Percentiles rank a stretch among this genome's conserved stretches.
These are phyloP conservation scores for Poa pratensis DNA, from an alignment of 176 grass and related monocot species.

Conservation along the genomic window DNA sequence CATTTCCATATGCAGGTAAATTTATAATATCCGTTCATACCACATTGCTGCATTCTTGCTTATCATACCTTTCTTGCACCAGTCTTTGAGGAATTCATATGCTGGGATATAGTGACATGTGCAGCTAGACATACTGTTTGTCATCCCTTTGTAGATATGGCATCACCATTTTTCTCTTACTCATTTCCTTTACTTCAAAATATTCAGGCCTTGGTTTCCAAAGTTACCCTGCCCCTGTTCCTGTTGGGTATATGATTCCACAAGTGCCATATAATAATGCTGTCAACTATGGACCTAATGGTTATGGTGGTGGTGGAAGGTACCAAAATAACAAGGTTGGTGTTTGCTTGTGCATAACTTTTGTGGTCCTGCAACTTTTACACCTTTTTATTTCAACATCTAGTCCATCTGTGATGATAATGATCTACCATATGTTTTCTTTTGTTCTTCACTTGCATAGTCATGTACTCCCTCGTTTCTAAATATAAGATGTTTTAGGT, in stretches of 20 bases:
- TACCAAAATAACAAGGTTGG: constrained; percentile 85
- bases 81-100: neutral
- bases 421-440: constrained; percentile 1
- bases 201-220: constrained; percentile 59
- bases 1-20: constrained; percentile 91
- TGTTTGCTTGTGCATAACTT: constrained; percentile 25
- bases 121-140: neutral
- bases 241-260: constrained; percentile 89
- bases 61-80: constrained; percentile 1
- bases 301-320: constrained; percentile 67
- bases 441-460: neutral
- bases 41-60: constrained; percentile 3
- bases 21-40: neutral
- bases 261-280: constrained; percentile 63
- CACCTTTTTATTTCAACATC: neutral
- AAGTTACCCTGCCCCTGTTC: constrained; percentile 68
- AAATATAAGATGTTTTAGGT: no score
- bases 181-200: constrained; percentile 34
- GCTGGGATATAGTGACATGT: neutral
- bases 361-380: constrained; percentile 1
- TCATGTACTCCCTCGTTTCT: no score
- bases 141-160: neutral
- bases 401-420: constrained; percentile 6
- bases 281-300: constrained; percentile 78
- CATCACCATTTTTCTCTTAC: neutral